phyloP scores from a whole-genome alignment of 2,329 filamentous ascomycete genomes.

The Beauveria sp. region DNA sequence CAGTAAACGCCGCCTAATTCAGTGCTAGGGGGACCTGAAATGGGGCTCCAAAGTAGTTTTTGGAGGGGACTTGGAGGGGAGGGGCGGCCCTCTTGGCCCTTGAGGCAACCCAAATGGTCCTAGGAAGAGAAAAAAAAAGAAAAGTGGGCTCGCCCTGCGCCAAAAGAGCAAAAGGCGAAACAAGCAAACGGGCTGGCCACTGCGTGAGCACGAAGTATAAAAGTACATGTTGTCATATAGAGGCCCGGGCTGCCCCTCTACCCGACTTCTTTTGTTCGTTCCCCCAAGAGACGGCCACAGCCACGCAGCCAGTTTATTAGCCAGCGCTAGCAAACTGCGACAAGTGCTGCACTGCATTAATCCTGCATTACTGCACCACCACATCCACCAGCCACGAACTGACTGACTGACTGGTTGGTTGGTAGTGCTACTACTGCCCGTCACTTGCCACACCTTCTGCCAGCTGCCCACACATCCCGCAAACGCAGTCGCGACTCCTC shows the following conservation, averaged over 20 bases:
- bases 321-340: neutral
- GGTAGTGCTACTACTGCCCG: too few relatives aligned
- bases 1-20: neutral
- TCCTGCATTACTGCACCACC: neutral
- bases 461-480: neutral
- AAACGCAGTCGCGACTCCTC: conserved; percentile 2
- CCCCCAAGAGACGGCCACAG: neutral
- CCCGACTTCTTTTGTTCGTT: conserved; percentile 9
- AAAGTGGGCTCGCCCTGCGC: conserved; percentile 2
- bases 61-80: too few relatives aligned
- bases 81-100: neutral
- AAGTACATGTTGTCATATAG: conserved; percentile 15
- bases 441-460: neutral
- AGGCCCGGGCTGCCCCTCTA: conserved; percentile 12
- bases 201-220: conserved; percentile 13
- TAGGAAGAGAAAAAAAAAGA: neutral
- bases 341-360: neutral
- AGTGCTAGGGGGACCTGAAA: neutral
- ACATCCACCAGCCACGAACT: neutral
- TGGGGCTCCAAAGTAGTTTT: too few relatives aligned
- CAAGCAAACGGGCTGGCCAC: conserved; percentile 11
- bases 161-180: conserved; percentile 7
- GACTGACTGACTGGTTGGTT: too few relatives aligned
- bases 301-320: neutral
- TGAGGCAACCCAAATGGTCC: neutral